Percentiles rank a stretch among this genome's conserved stretches.
Conservation (phyloP, 768 basidiomycete species). For the Guyanaporus albipodus region DNA sequence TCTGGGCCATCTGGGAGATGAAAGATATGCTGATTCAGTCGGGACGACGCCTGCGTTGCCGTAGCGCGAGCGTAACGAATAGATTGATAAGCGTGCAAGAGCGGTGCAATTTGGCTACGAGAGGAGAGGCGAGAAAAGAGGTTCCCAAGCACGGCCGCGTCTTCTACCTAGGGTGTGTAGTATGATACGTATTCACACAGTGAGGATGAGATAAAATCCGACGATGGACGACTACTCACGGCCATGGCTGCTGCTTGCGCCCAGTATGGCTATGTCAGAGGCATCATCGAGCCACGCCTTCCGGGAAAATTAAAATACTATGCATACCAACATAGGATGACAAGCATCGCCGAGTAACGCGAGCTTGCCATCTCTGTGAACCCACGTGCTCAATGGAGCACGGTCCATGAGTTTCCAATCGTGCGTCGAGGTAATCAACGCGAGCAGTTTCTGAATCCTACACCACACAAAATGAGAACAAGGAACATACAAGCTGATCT, state of each 20-base stretch:
- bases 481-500: not conserved
- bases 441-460: constrained; percentile 44
- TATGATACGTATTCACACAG: too few relatives aligned
- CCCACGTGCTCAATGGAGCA: constrained; percentile 45
- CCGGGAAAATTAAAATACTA: not conserved
- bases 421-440: constrained; percentile 41
- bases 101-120: constrained; percentile 38
- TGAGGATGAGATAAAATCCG: not conserved
- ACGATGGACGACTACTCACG: constrained; percentile 24
- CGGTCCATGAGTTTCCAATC: constrained; percentile 49
- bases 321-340: constrained; percentile 48
- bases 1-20: constrained; percentile 53
- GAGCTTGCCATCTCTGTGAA: constrained; percentile 41
- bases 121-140: constrained; percentile 47
- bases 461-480: constrained; percentile 2
- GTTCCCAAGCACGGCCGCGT: constrained; percentile 42
- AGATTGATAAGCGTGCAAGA: constrained; percentile 49
- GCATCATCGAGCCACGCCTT: not conserved
- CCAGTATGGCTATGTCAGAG: constrained; percentile 39
- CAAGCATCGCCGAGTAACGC: constrained; percentile 52
- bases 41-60: constrained; percentile 45
- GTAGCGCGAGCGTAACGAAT: constrained; percentile 50
- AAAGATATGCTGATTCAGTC: constrained; percentile 51
- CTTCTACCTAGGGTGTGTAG: constrained; percentile 31
- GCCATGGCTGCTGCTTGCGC: constrained; percentile 57